Percentiles rank a stretch among this genome's conserved stretches.
phyloP scores from a whole-genome alignment of 805 yeast genomes.

The Candida ipomoeae region DNA sequence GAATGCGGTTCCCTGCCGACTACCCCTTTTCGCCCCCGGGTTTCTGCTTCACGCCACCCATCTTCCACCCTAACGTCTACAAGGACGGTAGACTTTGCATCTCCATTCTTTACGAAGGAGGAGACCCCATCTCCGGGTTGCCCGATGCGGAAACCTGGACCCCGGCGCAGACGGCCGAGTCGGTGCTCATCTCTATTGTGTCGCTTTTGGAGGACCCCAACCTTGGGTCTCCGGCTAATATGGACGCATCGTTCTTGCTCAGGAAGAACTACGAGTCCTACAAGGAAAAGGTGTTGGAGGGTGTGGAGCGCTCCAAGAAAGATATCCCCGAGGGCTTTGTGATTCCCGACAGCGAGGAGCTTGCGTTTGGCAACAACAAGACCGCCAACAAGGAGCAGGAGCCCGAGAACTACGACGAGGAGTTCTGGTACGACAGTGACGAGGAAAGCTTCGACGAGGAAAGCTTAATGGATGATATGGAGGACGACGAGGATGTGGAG shows the following conservation, averaged over 20 bases:
- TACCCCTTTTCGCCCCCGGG: slow-evolving; percentile 93
- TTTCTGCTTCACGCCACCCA: slow-evolving; percentile 87
- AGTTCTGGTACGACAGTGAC: slow-evolving; percentile 72
- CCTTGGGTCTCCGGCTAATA: slow-evolving; percentile 89
- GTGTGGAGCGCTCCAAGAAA: slow-evolving; percentile 76
- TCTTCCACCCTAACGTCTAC: slow-evolving; percentile 93
- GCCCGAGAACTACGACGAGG: slow-evolving; percentile 67
- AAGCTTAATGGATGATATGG: slow-evolving; percentile 45
- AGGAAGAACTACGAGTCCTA: slow-evolving; percentile 76
- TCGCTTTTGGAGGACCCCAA: slow-evolving; percentile 93
- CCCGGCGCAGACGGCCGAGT: slow-evolving; percentile 88
- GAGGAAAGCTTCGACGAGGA: slow-evolving; percentile 46
- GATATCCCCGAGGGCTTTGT: slow-evolving; percentile 85
- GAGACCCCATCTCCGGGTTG: slow-evolving; percentile 86
- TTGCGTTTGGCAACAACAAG: slow-evolving; percentile 33
- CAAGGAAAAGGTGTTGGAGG: slow-evolving; percentile 68
- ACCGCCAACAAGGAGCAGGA: slow-evolving; percentile 38
- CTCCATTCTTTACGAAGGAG: slow-evolving; percentile 87
- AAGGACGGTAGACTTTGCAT: slow-evolving; percentile 91
- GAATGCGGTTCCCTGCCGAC: slow-evolving; percentile 87
- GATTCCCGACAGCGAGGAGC: slow-evolving; percentile 67
- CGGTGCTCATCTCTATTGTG: slow-evolving; percentile 83
- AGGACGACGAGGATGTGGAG: slow-evolving; percentile 53
- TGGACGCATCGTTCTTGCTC: slow-evolving; percentile 91
- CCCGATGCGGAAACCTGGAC: slow-evolving; percentile 94